phyloP scores from a whole-genome alignment of 768 basidiomycete genomes.

The Lyophyllum atratum region DNA sequence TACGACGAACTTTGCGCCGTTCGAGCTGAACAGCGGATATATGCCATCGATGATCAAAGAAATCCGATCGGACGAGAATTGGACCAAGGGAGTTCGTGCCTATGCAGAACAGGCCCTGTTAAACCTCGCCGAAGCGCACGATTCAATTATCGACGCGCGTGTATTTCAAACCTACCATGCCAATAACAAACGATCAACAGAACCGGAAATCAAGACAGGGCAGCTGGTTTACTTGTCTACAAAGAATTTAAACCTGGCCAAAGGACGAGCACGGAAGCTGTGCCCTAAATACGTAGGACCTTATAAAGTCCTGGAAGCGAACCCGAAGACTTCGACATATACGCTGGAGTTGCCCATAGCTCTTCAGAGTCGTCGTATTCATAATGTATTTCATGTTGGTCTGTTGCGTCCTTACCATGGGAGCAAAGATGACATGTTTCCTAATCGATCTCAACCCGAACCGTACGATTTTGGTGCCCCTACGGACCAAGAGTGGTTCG shows the following conservation, averaged over 20 bases:
- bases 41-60: constrained; percentile 23
- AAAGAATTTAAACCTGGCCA: constrained; percentile 33
- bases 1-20: constrained; percentile 34
- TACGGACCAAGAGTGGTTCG: constrained; percentile 35
- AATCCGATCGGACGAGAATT: neutral
- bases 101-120: constrained; percentile 22
- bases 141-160: constrained; percentile 35
- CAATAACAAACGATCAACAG: constrained; percentile 21
- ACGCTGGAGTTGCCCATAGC: neutral
- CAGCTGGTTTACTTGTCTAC: neutral
- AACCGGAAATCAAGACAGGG: constrained; percentile 17
- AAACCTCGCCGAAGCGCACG: constrained; percentile 31
- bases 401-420: constrained; percentile 28
- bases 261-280: constrained; percentile 29
- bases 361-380: constrained; percentile 17
- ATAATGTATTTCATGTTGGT: constrained; percentile 35
- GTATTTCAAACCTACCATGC: constrained; percentile 31
- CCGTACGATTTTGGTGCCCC: constrained; percentile 38
- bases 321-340: constrained; percentile 26
- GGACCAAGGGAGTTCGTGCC: constrained; percentile 17
- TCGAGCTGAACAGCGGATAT: constrained; percentile 27
- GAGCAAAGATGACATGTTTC: constrained; percentile 36
- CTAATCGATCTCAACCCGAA: constrained; percentile 21
- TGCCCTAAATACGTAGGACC: constrained; percentile 41
- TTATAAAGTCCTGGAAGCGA: constrained; percentile 24